Percentiles rank a stretch among this genome's conserved stretches.
Evolutionary conservation across 176 grass and related monocot species (phyloP).

Genomic region (Oryza brachyantha): DNA sequence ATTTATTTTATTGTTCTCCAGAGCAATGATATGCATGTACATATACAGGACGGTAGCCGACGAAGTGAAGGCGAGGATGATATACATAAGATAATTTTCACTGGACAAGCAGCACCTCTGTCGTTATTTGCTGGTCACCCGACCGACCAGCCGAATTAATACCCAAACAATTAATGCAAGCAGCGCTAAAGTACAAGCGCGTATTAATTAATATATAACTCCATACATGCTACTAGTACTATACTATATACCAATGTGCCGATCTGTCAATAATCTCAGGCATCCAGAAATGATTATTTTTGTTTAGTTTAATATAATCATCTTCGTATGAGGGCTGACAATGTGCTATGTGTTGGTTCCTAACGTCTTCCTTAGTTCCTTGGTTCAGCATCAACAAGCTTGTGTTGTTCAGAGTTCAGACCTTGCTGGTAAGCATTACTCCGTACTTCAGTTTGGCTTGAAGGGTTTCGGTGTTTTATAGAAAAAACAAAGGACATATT

Average conservation of each 20-base stretch:
- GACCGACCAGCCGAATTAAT: not conserved
- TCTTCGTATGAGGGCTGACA: not conserved
- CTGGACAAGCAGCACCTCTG: not conserved
- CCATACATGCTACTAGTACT: not conserved
- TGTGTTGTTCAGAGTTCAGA: not conserved
- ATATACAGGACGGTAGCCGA: not conserved
- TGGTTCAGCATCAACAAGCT: not conserved
- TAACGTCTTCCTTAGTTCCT: not conserved
- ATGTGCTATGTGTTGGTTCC: not conserved
- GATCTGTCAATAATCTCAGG: not conserved
- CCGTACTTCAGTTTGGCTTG: not conserved
- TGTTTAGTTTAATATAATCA: not conserved
- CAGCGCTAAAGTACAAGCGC: not conserved
- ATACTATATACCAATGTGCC: not conserved
- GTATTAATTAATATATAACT: not conserved
- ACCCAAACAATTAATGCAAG: not conserved
- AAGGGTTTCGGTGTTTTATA: too few relatives aligned
- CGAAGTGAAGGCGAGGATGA: not conserved
- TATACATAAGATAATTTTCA: not conserved
- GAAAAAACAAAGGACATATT: too few relatives aligned
- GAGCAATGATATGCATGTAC: too few relatives aligned
- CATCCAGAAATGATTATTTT: not conserved
- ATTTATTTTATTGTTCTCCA: too few relatives aligned
- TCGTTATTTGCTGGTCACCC: not conserved
- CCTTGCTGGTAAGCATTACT: not conserved